Evolutionary conservation across 805 yeast genomes (phyloP).

Genomic region (Cyberlindnera petersonii): DNA sequence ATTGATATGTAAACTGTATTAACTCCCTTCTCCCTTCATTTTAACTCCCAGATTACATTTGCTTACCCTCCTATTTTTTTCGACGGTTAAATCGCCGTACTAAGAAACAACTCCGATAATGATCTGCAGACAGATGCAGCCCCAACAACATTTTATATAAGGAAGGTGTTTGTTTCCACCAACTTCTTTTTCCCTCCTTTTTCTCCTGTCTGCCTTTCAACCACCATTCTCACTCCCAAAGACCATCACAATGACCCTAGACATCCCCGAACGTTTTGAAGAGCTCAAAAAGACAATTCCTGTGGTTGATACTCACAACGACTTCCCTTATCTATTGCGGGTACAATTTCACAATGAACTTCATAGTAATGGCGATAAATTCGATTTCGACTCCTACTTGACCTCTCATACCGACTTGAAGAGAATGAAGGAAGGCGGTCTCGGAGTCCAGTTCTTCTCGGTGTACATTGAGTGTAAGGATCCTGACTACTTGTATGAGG

Average conservation of each 20-base stretch:
- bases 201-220: not conserved
- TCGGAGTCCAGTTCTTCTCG: slow-evolving; percentile 50
- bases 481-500: slow-evolving; percentile 36
- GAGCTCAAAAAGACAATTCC: slow-evolving; percentile 29
- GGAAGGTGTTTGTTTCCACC: no score
- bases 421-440: slow-evolving; percentile 38
- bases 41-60: no score
- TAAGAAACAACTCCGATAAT: no score
- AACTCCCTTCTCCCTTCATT: no score
- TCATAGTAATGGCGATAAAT: slow-evolving; percentile 29
- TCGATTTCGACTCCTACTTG: slow-evolving; percentile 39
- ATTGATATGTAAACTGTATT: no score
- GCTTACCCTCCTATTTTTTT: no score
- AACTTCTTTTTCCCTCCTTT: no score
- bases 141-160: no score
- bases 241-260: slow-evolving; percentile 4
- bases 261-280: slow-evolving; percentile 19
- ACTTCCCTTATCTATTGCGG: slow-evolving; percentile 48
- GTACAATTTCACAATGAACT: slow-evolving; percentile 42
- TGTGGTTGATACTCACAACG: slow-evolving; percentile 46
- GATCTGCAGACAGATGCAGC: no score
- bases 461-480: slow-evolving; percentile 39
- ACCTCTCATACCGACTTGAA: slow-evolving; percentile 43
- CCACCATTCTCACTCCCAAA: not conserved
- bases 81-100: no score